Base-by-base conservation (phyloP, 805 yeast species). In the Starmerella stigmatis region DNA sequence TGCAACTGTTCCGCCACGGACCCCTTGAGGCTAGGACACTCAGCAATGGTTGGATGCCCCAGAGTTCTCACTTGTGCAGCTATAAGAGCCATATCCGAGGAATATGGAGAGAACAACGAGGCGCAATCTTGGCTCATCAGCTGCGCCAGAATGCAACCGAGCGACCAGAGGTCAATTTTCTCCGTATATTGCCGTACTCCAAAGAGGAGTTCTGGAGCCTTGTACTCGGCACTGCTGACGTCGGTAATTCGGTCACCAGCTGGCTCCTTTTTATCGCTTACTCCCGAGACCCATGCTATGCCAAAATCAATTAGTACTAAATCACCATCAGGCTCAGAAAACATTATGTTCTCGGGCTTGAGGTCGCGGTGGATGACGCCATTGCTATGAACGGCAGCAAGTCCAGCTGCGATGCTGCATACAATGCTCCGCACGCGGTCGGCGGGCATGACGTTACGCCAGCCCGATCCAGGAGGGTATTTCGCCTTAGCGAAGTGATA, bases 261-360 rank as follows among this genome's bases (percentile, higher is more conserved):
- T 8, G 46, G 36, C 29, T 49, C 52, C 15, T 6, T 16, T 13
- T 8, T 3, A 4, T 32, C 41, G 33, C 54, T 52, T 6, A 30
- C 11, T 2, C 29, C 44, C 9, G 61, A 56, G 5, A 61, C 58
- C 41, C 73, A 71, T 30, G 84, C 78, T 2, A 77, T 71, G 6
- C 94, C 92, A 61, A 80, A 79, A 56, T 85, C 94, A 13, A 76
- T 74, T 1, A 80, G 50, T 7, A 63, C 55, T 7, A 61, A 54
- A 48, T 40, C 60, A 16, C 54, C 41, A 19, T 57, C 70, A 16
- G 65, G 58, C 20, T 66, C 67, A 46, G 23, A 65, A 48, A 80
- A 77, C 57, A 85, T 61, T 44, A 84, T 75, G 58, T 84, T 84
- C 41, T 79, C 85, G 0, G 92, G 86, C 61, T 92, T 92, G 53